Percentiles rank a stretch among this genome's conserved stretches.
Conservation (phyloP, 2,329 filamentous ascomycete genomes). For the Aspergillus unguis region DNA sequence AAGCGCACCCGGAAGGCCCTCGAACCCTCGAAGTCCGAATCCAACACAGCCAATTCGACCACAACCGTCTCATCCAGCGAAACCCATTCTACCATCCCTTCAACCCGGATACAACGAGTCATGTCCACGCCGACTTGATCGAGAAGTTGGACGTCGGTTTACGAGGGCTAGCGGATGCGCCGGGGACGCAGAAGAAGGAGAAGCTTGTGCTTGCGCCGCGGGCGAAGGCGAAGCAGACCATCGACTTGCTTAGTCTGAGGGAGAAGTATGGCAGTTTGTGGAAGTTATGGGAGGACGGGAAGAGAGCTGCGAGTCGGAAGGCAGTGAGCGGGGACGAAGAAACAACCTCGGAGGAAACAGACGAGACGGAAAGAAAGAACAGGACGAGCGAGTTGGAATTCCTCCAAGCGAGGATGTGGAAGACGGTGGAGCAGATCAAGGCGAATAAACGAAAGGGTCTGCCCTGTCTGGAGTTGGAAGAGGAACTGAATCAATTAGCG, state of each 20-base stretch:
- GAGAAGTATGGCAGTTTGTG: conserved; percentile 24
- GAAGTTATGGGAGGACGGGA: conserved; percentile 8
- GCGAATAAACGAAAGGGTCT: too few species aligned
- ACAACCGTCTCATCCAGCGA: conserved; percentile 24
- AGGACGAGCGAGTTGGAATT: too few species aligned
- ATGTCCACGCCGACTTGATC: conserved; percentile 30
- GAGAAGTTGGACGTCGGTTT: conserved; percentile 18
- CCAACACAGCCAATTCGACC: conserved; percentile 24
- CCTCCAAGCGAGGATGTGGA: too few species aligned
- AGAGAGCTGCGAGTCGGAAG: background rate
- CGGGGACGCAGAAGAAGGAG: conserved; percentile 25
- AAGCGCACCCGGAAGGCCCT: too few species aligned
- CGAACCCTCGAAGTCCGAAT: background rate
- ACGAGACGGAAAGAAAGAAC: too few species aligned
- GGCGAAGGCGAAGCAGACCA: too few species aligned
- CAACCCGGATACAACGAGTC: conserved; percentile 19
- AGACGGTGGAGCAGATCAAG: too few species aligned
- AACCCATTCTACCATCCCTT: conserved; percentile 35
- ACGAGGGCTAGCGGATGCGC: conserved; percentile 31
- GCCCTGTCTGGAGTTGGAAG: too few species aligned
- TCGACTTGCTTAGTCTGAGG: conserved; percentile 1
- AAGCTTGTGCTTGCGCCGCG: too few species aligned
- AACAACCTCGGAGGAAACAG: too few species aligned
- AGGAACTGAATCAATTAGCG: too few species aligned
- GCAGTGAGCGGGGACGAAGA: too few species aligned